These are phyloP conservation scores for Ascomycota sp. DNA, from an alignment of 2,329 filamentous ascomycete species.

Conservation along the genomic window DNA sequence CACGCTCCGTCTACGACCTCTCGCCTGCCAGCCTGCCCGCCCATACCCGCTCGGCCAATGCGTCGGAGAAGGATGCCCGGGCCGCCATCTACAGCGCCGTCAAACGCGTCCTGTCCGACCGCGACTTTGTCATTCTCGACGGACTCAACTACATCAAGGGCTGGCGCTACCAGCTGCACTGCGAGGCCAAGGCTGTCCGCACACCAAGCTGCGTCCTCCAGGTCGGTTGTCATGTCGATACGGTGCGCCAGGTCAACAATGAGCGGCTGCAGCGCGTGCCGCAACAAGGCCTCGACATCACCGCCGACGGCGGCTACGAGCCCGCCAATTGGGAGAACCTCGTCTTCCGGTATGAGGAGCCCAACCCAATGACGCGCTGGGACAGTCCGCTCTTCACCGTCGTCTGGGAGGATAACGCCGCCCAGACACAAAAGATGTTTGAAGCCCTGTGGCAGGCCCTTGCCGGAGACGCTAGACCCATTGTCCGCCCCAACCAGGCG, in stretches of 20 bases:
- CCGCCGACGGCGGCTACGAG: constrained; percentile 24
- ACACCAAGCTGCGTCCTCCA: constrained; percentile 59
- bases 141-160: constrained; percentile 79
- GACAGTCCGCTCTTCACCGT: constrained; percentile 67
- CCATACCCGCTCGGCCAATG: constrained; percentile 49
- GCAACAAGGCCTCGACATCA: too few relatives aligned
- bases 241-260: constrained; percentile 38
- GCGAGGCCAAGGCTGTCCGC: constrained; percentile 60
- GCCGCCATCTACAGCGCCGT: constrained; percentile 59
- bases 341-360: constrained; percentile 68
- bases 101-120: constrained; percentile 50
- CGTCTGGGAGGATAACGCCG: constrained; percentile 51
- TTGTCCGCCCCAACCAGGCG: constrained; percentile 53
- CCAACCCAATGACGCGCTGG: constrained; percentile 70
- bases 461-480: constrained; percentile 39
- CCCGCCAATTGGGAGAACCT: constrained; percentile 54
- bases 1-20: constrained; percentile 51
- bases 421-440: constrained; percentile 33
- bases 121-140: constrained; percentile 62
- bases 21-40: constrained; percentile 28
- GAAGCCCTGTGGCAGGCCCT: constrained; percentile 58
- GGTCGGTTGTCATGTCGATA: constrained; percentile 34
- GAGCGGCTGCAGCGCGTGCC: constrained; percentile 21
- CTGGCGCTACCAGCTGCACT: constrained; percentile 71
- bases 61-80: constrained; percentile 63